Conservation (phyloP, 208 protist species). For the Leishmania braziliensis region DNA sequence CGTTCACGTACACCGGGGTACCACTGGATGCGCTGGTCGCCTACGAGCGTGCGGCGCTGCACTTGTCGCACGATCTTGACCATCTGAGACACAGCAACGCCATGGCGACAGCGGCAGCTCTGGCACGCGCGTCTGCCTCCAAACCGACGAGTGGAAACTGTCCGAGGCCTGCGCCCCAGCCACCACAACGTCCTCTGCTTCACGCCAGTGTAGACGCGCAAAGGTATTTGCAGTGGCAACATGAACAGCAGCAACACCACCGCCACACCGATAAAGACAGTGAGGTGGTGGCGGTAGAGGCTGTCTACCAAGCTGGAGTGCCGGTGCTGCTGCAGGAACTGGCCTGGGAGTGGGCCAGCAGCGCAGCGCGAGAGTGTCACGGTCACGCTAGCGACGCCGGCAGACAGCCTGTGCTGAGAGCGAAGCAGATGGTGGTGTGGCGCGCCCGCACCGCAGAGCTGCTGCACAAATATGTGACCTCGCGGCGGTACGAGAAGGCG, state of each 20-base stretch:
- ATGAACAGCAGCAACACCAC: background rate
- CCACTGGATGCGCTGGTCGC: slow-evolving; percentile 39
- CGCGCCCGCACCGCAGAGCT: slow-evolving; percentile 1
- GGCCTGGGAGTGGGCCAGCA: slow-evolving; percentile 32
- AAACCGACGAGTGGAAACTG: background rate
- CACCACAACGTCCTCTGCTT: background rate
- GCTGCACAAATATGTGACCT: slow-evolving; percentile 14
- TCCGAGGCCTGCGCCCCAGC: background rate
- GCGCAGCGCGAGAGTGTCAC: background rate
- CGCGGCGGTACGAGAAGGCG: slow-evolving; percentile 13
- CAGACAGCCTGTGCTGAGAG: background rate
- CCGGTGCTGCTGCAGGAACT: slow-evolving; percentile 64
- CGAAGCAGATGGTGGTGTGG: slow-evolving; percentile 23
- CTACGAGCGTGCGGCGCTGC: slow-evolving; percentile 45
- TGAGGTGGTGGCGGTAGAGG: background rate
- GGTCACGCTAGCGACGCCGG: too few relatives aligned
- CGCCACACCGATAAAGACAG: too few relatives aligned
- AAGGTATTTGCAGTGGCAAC: background rate
- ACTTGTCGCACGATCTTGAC: slow-evolving; percentile 10
- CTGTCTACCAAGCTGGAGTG: slow-evolving; percentile 36
- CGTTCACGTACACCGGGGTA: slow-evolving; percentile 38
- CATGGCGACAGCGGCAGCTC: background rate
- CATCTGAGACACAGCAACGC: background rate
- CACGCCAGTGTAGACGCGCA: background rate
- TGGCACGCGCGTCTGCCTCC: background rate